phyloP scores from a whole-genome alignment of 495 filamentous ascomycete species.

The Clavariopsis aquatica region DNA sequence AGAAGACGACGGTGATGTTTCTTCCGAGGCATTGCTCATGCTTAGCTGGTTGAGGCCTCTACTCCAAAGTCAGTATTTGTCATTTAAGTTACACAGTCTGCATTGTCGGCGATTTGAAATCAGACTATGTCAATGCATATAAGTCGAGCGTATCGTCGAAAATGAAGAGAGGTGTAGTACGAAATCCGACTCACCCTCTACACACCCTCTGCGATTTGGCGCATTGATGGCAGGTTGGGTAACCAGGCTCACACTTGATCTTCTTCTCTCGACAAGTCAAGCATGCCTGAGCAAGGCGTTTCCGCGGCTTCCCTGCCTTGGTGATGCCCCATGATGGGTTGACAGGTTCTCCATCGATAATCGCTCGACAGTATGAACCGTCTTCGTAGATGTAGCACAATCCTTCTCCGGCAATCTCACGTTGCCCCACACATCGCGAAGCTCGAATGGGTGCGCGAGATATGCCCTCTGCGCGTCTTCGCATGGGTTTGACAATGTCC shows the following conservation, averaged over 20 bases:
- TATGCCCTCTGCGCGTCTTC: constrained; percentile 25
- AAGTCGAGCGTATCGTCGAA: constrained; percentile 5
- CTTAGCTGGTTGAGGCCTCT: constrained; percentile 32
- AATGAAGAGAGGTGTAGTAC: constrained; percentile 14
- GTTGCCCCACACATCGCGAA: constrained; percentile 36
- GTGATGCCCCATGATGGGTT: constrained; percentile 93
- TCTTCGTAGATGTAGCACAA: constrained; percentile 87
- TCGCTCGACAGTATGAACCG: constrained; percentile 76
- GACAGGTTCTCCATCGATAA: constrained; percentile 81
- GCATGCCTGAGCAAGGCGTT: constrained; percentile 85
- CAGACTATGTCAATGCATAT: constrained; percentile 27
- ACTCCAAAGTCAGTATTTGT: constrained; percentile 32
- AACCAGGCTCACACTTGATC: constrained; percentile 90
- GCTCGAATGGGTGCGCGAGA: constrained; percentile 26
- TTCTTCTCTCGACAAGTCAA: constrained; percentile 93
- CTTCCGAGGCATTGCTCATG: constrained; percentile 34
- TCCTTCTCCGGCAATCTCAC: constrained; percentile 73
- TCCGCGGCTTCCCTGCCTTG: constrained; percentile 88
- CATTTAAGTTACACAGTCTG: constrained; percentile 22
- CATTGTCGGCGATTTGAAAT: constrained; percentile 35
- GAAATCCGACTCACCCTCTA: constrained; percentile 68
- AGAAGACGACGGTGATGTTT: constrained; percentile 34
- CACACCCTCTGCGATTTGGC: constrained; percentile 84
- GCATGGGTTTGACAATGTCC: constrained; percentile 23
- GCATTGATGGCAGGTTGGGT: constrained; percentile 83